Percentiles rank a stretch among this genome's conserved stretches.
These are phyloP conservation scores for Scheffersomyces parashehatae DNA, from an alignment of 1,139 yeast species.

Conservation along the genomic window DNA sequence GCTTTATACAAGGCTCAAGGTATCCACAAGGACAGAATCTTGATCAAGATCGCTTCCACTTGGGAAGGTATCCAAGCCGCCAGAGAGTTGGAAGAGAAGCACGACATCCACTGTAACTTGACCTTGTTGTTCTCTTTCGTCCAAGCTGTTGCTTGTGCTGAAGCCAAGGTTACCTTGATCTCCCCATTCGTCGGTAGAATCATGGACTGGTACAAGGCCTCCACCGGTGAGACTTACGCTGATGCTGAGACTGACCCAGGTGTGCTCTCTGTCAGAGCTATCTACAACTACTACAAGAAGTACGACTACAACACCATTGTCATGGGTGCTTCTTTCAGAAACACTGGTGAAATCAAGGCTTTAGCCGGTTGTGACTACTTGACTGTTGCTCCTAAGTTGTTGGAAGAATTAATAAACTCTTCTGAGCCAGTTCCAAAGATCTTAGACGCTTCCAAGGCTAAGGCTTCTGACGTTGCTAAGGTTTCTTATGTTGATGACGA, in stretches of 20 bases:
- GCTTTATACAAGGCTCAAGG: slow-evolving; percentile 82
- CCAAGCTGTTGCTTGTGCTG: slow-evolving; percentile 99
- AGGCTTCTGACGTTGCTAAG: slow-evolving; percentile 59
- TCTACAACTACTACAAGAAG: slow-evolving; percentile 98
- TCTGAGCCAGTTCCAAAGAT: slow-evolving; percentile 75
- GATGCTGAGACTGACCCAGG: slow-evolving; percentile 88
- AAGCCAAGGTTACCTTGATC: slow-evolving; percentile 91
- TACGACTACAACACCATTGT: slow-evolving; percentile 95
- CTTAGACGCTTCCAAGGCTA: slow-evolving; percentile 65
- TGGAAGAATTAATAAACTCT: slow-evolving; percentile 86
- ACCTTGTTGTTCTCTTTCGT: slow-evolving; percentile 92
- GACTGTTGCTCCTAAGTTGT: slow-evolving; percentile 91
- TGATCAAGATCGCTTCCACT: slow-evolving; percentile 96
- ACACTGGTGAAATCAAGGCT: slow-evolving; percentile 92
- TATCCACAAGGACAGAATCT: slow-evolving; percentile 81
- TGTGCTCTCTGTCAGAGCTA: slow-evolving; percentile 82
- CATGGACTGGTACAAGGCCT: slow-evolving; percentile 96
- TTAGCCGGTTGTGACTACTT: slow-evolving; percentile 97
- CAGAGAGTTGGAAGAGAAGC: slow-evolving; percentile 84
- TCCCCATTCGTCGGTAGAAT: slow-evolving; percentile 99
- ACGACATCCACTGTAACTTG: slow-evolving; percentile 93
- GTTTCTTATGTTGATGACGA: slow-evolving; percentile 84
- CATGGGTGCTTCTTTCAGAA: slow-evolving; percentile 99
- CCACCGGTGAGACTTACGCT: slow-evolving; percentile 85
- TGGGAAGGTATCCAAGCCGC: slow-evolving; percentile 99